Percentiles rank a stretch among this genome's conserved stretches.
Conservation (phyloP, 73 alveolate genomes). For the Paramecium biaurelia region DNA sequence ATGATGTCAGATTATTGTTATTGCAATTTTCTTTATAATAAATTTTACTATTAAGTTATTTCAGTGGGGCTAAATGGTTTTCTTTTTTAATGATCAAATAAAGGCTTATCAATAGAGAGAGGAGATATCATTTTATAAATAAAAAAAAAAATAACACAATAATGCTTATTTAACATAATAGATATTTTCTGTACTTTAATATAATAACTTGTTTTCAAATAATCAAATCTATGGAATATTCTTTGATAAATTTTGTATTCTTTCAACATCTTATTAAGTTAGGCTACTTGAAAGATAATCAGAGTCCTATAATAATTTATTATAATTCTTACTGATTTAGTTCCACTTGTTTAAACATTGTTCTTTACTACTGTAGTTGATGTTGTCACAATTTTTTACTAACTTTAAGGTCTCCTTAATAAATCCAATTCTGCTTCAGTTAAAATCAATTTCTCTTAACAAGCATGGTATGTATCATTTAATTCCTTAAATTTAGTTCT, state of each 20-base stretch:
- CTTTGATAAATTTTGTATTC: background rate
- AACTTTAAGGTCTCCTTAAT: background rate
- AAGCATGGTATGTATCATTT: slow-evolving; percentile 19
- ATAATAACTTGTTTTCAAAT: background rate
- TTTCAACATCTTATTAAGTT: background rate
- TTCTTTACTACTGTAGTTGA: background rate
- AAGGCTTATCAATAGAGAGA: background rate
- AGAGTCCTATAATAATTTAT: background rate
- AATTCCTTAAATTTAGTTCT: background rate
- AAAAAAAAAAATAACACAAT: background rate
- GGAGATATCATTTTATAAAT: slow-evolving; percentile 12
- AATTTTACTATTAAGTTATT: background rate
- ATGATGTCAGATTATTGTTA: background rate
- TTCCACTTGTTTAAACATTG: background rate
- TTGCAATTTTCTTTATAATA: background rate
- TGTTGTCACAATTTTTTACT: background rate
- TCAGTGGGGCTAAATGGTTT: background rate
- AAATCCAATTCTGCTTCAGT: slow-evolving; percentile 27
- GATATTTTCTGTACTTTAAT: background rate
- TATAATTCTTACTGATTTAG: background rate
- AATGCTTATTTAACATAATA: background rate
- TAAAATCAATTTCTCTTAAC: slow-evolving; percentile 11
- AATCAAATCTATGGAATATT: background rate
- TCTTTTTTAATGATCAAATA: background rate
- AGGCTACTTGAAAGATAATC: slow-evolving; percentile 24